These are phyloP conservation scores for Jaenimonas drosophilae DNA, from an alignment of 208 protist genomes.

Conservation along the genomic window DNA sequence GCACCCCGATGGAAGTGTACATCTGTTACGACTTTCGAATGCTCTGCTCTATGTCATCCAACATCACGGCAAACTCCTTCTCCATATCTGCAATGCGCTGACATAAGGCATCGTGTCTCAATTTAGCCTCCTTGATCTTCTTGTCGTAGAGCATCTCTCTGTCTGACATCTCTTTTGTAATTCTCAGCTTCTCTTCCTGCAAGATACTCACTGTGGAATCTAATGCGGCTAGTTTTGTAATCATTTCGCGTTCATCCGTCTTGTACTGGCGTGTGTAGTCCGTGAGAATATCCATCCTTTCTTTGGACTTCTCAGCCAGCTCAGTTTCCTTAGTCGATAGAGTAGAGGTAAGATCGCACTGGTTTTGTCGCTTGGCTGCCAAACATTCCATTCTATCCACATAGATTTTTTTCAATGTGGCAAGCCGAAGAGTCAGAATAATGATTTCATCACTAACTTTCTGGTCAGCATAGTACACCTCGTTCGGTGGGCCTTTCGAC, in stretches of 20 bases:
- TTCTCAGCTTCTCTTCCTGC: slow-evolving; percentile 47
- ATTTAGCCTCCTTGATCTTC: slow-evolving; percentile 45
- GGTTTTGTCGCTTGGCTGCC: slow-evolving; percentile 18
- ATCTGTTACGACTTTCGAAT: slow-evolving; percentile 7
- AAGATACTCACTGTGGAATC: slow-evolving; percentile 40
- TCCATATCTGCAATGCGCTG: slow-evolving; percentile 73
- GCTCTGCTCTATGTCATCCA: slow-evolving; percentile 49
- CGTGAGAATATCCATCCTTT: slow-evolving; percentile 73
- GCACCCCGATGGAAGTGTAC: too few relatives aligned
- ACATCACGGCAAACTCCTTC: slow-evolving; percentile 66
- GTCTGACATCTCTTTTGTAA: slow-evolving; percentile 37
- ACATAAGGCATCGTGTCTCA: slow-evolving; percentile 41
- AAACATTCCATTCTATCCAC: slow-evolving; percentile 31
- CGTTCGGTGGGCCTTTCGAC: slow-evolving; percentile 10
- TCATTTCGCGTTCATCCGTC: slow-evolving; percentile 48
- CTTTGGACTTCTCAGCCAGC: slow-evolving; percentile 20
- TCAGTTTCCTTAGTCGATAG: slow-evolving; percentile 18
- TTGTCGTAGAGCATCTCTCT: slow-evolving; percentile 40
- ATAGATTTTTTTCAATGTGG: slow-evolving; percentile 53
- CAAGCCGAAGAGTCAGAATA: slow-evolving; percentile 28
- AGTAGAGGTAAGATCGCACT: slow-evolving; percentile 19
- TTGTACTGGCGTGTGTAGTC: slow-evolving; percentile 85
- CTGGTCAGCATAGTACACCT: slow-evolving; percentile 48
- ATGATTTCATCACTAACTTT: slow-evolving; percentile 54
- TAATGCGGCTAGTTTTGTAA: slow-evolving; percentile 38